Evolutionary conservation across 768 basidiomycete species (phyloP).

Genomic region (Nidula microcarpa): DNA sequence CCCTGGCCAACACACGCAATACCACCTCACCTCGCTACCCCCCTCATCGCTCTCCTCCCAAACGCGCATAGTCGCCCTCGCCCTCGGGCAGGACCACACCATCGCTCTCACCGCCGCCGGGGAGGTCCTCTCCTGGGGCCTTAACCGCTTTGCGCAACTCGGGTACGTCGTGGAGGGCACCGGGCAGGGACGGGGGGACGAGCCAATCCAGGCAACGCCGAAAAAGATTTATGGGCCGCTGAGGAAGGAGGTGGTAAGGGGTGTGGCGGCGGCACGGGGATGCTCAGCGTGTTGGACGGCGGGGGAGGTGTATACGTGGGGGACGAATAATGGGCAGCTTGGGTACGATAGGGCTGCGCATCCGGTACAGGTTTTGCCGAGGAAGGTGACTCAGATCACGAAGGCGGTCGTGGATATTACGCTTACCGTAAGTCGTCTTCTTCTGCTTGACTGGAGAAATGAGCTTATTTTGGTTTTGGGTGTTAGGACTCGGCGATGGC

Average conservation of each 20-base stretch:
- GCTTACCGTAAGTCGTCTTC: conserved; percentile 54
- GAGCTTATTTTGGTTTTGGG: not conserved
- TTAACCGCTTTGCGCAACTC: conserved; percentile 85
- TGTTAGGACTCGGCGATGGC: conserved; percentile 77
- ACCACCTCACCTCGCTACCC: conserved; percentile 57
- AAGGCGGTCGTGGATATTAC: conserved; percentile 69
- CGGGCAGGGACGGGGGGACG: conserved; percentile 48
- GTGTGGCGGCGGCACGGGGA: conserved; percentile 83
- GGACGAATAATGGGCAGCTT: conserved; percentile 89
- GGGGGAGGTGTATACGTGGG: conserved; percentile 80
- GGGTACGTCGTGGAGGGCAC: conserved; percentile 76
- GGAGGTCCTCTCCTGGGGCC: conserved; percentile 87
- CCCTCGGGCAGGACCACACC: conserved; percentile 93
- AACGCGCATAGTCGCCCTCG: conserved; percentile 60
- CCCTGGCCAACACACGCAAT: conserved; percentile 74
- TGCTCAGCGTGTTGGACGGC: conserved; percentile 90
- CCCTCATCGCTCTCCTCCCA: conserved; percentile 27
- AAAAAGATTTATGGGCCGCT: conserved; percentile 71
- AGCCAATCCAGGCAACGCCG: conserved; percentile 74
- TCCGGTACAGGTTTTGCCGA: conserved; percentile 72
- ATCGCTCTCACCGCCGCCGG: conserved; percentile 78
- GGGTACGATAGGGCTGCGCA: conserved; percentile 78
- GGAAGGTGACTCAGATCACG: conserved; percentile 76
- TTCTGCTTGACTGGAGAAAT: no score
- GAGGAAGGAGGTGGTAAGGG: conserved; percentile 74